phyloP scores from a whole-genome alignment of 208 protist genomes.

The Crithidia fasciculata region DNA sequence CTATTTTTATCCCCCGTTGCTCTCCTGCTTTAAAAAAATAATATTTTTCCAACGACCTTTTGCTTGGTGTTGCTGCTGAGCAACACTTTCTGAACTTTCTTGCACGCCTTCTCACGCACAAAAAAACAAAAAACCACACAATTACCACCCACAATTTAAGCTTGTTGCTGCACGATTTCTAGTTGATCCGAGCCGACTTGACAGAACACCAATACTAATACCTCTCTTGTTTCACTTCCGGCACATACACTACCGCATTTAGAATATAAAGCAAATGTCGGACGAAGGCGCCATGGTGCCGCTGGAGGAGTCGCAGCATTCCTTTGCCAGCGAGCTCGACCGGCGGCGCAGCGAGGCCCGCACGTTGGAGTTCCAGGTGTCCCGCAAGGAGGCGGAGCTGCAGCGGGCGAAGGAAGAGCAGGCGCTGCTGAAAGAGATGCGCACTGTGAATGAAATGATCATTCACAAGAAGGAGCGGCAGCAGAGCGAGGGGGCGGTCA shows the following conservation, averaged over 20 bases:
- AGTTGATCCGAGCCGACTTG: too few species aligned
- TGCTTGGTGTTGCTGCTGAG: not conserved
- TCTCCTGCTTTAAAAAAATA: not conserved
- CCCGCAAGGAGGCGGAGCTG: constrained; percentile 77
- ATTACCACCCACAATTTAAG: too few species aligned
- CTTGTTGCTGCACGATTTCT: too few species aligned
- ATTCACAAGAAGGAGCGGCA: constrained; percentile 63
- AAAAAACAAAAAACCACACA: not conserved
- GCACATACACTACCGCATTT: too few species aligned
- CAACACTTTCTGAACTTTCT: too few species aligned
- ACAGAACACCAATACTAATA: too few species aligned
- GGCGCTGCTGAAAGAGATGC: constrained; percentile 73
- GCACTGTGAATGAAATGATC: constrained; percentile 80
- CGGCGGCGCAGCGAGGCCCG: constrained; percentile 60
- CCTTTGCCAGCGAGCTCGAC: constrained; percentile 50
- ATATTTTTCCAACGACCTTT: not conserved
- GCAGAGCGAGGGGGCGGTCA: constrained; percentile 17
- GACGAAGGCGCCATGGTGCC: constrained; percentile 57
- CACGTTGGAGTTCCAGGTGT: constrained; percentile 66
- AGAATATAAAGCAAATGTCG: constrained; percentile 33
- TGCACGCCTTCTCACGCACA: not conserved
- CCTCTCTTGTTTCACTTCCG: too few species aligned
- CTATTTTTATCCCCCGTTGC: constrained; percentile 5
- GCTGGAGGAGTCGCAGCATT: constrained; percentile 41
- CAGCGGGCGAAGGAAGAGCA: constrained; percentile 82